Base-by-base conservation (phyloP, 352 stramenopile species). In the Phytophthora hibernalis region DNA sequence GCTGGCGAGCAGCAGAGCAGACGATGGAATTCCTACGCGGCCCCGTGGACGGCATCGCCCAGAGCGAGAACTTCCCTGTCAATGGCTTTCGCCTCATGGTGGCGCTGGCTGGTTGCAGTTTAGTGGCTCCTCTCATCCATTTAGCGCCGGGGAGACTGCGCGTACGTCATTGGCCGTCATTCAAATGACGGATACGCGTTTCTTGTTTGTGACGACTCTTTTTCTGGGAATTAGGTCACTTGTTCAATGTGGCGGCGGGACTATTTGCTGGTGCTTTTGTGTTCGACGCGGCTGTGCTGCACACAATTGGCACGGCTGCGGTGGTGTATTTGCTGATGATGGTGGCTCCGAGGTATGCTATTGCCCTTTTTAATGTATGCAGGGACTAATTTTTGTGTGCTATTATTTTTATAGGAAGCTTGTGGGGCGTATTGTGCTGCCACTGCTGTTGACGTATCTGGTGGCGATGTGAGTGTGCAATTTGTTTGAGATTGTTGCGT, bases 11-110 rank as follows among this genome's bases (percentile, higher is more conserved):
- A 54, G 44, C 54, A 43, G 30, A 65, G 35, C 38, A 64, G 61
- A 72, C 59, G 37, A 85, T 90, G 77, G 79, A 87, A 37, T 75
- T 85, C 43, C 50, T 92, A 16, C 87, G 87, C 20, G 83, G 69
- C n/a, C 77, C 84, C 6, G 70, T 93, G 45, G 87, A 95, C 61
- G 67, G 65, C 52, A 72, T 93, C 58, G 85, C 84, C 33, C 72
- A 80, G 56, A 79, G 76, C 55, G 82, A 90, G 49, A 83, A 86
- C 57, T 91, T 95, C 64, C 87, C 87, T 11, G 76, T 95, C 59
- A 82, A 85, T 56, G 82, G 77, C 33, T 92, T 93, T 62, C 87
- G 87, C 58, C 72, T 95, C 37, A 91, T 93, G 71, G 64, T 95
- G 61, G 79, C 78, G 56, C 82, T 95, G 28, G 72, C 68, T 2